Conservation (phyloP, 1,284 basidiomycete genomes). For the Caloboletus firmus region DNA sequence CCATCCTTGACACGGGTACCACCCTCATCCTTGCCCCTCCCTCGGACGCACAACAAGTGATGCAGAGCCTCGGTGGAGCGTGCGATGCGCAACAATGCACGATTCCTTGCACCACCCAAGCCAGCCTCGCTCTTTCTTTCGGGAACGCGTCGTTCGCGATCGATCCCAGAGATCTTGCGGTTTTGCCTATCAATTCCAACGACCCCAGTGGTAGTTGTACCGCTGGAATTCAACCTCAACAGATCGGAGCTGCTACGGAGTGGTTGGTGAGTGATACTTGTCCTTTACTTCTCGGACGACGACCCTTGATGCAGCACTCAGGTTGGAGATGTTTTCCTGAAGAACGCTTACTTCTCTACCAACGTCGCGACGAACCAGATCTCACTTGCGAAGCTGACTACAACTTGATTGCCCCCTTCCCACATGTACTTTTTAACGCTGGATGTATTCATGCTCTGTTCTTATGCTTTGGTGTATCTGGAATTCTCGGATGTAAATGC, state of each 20-base stretch:
- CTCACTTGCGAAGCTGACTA: conserved; percentile 58
- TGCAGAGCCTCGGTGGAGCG: conserved; percentile 62
- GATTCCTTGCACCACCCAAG: conserved; percentile 73
- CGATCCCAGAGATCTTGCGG: conserved; percentile 68
- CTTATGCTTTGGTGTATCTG: neutral
- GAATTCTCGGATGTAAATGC: neutral
- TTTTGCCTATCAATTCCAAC: conserved; percentile 61
- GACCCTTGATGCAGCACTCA: conserved; percentile 23
- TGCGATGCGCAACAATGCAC: conserved; percentile 69
- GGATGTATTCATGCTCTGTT: conserved; percentile 2
- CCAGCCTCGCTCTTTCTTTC: conserved; percentile 67
- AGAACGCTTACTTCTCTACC: conserved; percentile 79
- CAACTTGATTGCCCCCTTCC: conserved; percentile 8
- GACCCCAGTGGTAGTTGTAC: conserved; percentile 70
- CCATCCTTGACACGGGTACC: conserved; percentile 81
- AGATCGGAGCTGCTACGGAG: conserved; percentile 59
- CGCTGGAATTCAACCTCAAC: conserved; percentile 70
- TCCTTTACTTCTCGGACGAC: neutral
- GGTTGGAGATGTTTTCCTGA: conserved; percentile 72
- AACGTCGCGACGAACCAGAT: conserved; percentile 68
- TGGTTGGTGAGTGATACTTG: conserved; percentile 60
- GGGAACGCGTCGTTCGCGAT: conserved; percentile 64
- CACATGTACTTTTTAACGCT: neutral
- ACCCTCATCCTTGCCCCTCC: conserved; percentile 64
- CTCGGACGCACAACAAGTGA: conserved; percentile 56